Evolutionary conservation across 1,139 yeast genomes (phyloP), one percentile per base, ranked within the genome.

Genomic region (Taphrina deformans): DNA sequence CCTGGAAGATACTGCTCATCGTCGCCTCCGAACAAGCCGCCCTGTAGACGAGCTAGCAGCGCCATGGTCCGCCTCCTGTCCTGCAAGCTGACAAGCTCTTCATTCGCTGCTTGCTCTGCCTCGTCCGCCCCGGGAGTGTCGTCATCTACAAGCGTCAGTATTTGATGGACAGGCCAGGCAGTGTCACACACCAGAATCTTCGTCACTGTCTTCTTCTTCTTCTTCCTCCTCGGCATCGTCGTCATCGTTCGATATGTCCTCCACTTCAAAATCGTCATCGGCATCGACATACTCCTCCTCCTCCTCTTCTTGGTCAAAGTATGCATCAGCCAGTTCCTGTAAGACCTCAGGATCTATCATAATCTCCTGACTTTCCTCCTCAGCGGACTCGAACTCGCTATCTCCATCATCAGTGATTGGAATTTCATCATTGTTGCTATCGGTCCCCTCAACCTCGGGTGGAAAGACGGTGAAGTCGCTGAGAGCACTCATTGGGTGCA

Each of bases 191-290:
- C 41, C 41, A n/a, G 14, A 12, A 2, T 38, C 41, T n/a, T 38
- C 41, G 18, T 38, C 41, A 18, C 41, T 38, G 41, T 26, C 61
- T 18, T n/a, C 66, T 14, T 41, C 27, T 21, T 24, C 66, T 16
- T 26, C 18, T n/a, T 46, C 64, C 16, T 55, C 69, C 27, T 67
- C 68, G n/a, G 44, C 64, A 26, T 45, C 64, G 10, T 52, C 69
- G 24, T 66, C 67, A n/a, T 40, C 66, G 31, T 41, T 45, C 9
- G 51, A 65, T 7, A 58, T 62, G 27, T 61, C 56, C 26, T 64
- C 64, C 24, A 27, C 65, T 12, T 45, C 51, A 14, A 23, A 50
- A 23, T 44, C 67, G 14, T 50, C 67, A 46, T 58, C 62, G 10
- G 12, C 50, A 2, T 50, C 56, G 29, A 12, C 62, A 14, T 31